Percentiles rank a stretch among this genome's conserved stretches.
Conservation (phyloP, 495 filamentous ascomycete species). For the Cairneyella variabilis region DNA sequence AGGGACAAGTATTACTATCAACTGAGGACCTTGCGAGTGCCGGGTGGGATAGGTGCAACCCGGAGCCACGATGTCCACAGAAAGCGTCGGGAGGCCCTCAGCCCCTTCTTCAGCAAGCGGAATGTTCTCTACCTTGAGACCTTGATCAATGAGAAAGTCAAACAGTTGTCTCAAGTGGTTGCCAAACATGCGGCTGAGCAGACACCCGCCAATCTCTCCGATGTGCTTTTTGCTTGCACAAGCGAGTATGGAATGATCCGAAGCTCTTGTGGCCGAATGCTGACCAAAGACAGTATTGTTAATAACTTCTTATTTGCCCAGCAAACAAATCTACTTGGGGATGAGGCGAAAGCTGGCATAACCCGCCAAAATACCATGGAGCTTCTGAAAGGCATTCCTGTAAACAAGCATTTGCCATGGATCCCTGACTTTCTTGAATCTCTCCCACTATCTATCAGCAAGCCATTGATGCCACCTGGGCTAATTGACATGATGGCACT, state of each 20-base stretch:
- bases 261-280: conserved; percentile 27
- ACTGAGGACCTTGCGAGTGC: conserved; percentile 5
- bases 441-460: conserved; percentile 34
- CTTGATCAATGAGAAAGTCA: conserved; percentile 35
- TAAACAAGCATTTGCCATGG: conserved; percentile 40
- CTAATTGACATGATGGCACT: conserved; percentile 35
- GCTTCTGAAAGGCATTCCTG: conserved; percentile 33
- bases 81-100: conserved; percentile 33
- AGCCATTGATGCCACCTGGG: conserved; percentile 36
- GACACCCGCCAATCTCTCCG: conserved; percentile 37
- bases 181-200: conserved; percentile 27
- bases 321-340: conserved; percentile 30
- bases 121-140: conserved; percentile 38
- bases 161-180: conserved; percentile 31
- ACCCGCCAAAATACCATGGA: conserved; percentile 32
- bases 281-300: conserved; percentile 38
- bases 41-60: conserved; percentile 26
- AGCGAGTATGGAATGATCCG: conserved; percentile 31
- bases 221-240: conserved; percentile 27
- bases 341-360: conserved; percentile 31
- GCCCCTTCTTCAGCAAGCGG: conserved; percentile 47
- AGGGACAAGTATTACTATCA: conserved; percentile 10
- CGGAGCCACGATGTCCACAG: conserved; percentile 39
- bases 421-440: conserved; percentile 35
- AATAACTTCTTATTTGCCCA: conserved; percentile 37